These are phyloP conservation scores for Diutina ranongensis DNA, from an alignment of 1,139 yeast species.

Conservation along the genomic window DNA sequence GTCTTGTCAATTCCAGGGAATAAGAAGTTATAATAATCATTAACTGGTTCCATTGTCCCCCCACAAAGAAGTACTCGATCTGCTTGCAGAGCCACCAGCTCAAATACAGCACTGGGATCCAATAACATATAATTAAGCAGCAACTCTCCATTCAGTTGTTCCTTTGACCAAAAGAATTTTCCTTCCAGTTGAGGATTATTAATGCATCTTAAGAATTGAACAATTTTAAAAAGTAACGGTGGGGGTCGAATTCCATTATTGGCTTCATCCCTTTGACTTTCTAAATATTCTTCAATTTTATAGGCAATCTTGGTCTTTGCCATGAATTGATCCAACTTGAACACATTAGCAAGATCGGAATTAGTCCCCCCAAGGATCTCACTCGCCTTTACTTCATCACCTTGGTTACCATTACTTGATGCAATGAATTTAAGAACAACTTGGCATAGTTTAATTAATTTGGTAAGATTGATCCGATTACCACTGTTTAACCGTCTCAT, in stretches of 20 bases:
- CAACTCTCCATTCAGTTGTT: constrained; percentile 12
- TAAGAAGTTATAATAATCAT: constrained; percentile 53
- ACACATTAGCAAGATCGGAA: constrained; percentile 62
- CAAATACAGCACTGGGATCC: constrained; percentile 69
- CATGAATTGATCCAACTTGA: constrained; percentile 55
- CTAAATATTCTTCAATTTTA: constrained; percentile 68
- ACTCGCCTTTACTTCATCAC: constrained; percentile 39
- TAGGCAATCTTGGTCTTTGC: constrained; percentile 66
- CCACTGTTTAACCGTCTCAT: constrained; percentile 55
- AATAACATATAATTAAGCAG: constrained; percentile 59
- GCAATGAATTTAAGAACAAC: constrained; percentile 17
- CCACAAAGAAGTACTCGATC: constrained; percentile 78
- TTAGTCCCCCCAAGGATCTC: constrained; percentile 46
- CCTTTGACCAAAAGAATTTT: constrained; percentile 54
- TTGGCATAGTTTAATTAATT: constrained; percentile 47
- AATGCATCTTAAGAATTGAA: constrained; percentile 52
- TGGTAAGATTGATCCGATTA: constrained; percentile 60
- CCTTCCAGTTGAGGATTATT: constrained; percentile 79
- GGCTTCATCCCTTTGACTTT: constrained; percentile 14
- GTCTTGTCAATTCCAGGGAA: constrained; percentile 43
- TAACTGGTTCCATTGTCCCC: constrained; percentile 91
- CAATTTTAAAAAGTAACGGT: constrained; percentile 59
- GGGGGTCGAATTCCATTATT: constrained; percentile 10
- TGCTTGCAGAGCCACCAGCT: constrained; percentile 52
- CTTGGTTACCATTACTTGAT: constrained; percentile 22